Conservation (phyloP, 495 filamentous ascomycete genomes). For the Penicillium soppii region DNA sequence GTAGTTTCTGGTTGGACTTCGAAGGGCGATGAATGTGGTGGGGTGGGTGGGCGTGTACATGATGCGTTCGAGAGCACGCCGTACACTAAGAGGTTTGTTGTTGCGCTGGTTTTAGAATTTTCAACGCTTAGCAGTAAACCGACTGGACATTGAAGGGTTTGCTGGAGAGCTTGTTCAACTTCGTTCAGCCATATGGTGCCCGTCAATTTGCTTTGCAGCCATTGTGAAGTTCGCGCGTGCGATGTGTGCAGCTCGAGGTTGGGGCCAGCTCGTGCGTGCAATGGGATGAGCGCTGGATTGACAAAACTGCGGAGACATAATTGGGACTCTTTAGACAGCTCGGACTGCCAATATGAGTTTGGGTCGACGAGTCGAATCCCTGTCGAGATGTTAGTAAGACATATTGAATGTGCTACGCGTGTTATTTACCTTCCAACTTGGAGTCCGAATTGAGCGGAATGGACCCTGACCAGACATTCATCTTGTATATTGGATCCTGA, state of each 20-base stretch:
- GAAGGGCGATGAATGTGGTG: constrained; percentile 45
- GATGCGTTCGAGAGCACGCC: constrained; percentile 38
- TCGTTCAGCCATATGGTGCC: constrained; percentile 36
- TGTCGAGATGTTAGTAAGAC: constrained; percentile 19
- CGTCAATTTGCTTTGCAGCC: constrained; percentile 39
- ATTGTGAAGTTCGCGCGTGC: constrained; percentile 37
- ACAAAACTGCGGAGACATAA: constrained; percentile 46
- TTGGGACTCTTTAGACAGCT: constrained; percentile 35
- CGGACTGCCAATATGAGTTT: constrained; percentile 38
- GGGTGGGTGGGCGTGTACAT: constrained; percentile 42
- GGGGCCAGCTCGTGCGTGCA: constrained; percentile 51
- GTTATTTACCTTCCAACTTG: constrained; percentile 35
- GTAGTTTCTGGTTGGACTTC: constrained; percentile 16
- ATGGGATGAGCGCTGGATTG: constrained; percentile 46
- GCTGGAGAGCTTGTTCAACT: constrained; percentile 31
- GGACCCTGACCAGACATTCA: constrained; percentile 43
- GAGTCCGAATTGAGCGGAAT: constrained; percentile 29
- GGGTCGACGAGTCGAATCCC: constrained; percentile 40
- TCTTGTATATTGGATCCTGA: constrained; percentile 15
- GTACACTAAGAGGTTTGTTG: constrained; percentile 58
- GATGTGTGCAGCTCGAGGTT: constrained; percentile 46
- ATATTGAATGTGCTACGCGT: constrained; percentile 7
- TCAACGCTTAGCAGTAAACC: constrained; percentile 39
- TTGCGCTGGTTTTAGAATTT: constrained; percentile 20
- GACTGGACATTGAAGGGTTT: constrained; percentile 40